Base-by-base conservation (phyloP, 495 filamentous ascomycete genomes). In the Astrothelium macrocarpum region DNA sequence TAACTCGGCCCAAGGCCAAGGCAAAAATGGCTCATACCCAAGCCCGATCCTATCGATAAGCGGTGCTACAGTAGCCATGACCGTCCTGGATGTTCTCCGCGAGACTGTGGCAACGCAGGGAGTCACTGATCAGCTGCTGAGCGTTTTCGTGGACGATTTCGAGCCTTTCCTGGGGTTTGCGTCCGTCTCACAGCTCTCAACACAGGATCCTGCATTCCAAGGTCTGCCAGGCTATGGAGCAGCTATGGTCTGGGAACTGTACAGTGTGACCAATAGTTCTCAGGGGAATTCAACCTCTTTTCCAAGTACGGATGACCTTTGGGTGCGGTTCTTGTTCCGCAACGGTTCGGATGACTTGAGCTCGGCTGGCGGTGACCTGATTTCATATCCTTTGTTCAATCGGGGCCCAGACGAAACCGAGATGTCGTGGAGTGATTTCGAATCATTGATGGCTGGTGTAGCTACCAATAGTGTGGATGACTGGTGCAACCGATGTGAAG, bases 201-300 rank as follows among this genome's bases (percentile, higher is more conserved):
- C 69, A 86, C 86, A 7, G 78, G 92, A 29, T 64, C 85, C 45
- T 72, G 80, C 59, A 80, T 90, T 94, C 77, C 80, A 77, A 63
- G 85, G 86, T 53, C 76, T 91, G 10, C 86, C 87, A 1, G 80
- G 81, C 58, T 87, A 82, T 62, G 90, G 82, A 28, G 84, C 86
- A 20, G 82, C 85, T n/a, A 80, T 91, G 66, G 77, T 83, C 28
- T 87, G 94, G 67, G 90, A 95, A 74, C 79, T 95, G 5, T 86
- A 86, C 67, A 87, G 84, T 67, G 77, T 65, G 29, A 58, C 34
- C 63, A 70, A 64, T 18, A 58, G 28, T 66, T 73, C 28, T 53
- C 12, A 56, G 5, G 49, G 20, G 9, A 31, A 62, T 46, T 23
- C 59, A 18, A 12, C 59, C 16, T 60, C 58, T 26, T 89, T 81